These are phyloP conservation scores for Tetraselmis chui DNA, from an alignment of 139 green algal genomes.

Conservation along the genomic window DNA sequence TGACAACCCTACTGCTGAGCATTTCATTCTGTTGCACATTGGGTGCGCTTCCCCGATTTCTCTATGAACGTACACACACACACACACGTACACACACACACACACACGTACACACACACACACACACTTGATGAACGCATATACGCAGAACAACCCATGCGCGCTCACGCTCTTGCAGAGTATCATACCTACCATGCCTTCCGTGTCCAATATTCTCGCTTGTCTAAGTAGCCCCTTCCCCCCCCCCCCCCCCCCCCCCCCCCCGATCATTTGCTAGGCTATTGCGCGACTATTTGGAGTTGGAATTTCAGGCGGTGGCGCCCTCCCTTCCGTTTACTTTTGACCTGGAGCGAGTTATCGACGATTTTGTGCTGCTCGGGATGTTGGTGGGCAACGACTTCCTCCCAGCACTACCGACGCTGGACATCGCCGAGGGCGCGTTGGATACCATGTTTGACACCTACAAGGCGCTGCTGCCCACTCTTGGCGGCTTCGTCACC, in stretches of 20 bases:
- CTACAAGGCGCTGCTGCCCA: conserved; percentile 79
- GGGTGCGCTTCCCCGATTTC: conserved; percentile 45
- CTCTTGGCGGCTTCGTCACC: conserved; percentile 80
- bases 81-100: too few relatives aligned
- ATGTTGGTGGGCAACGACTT: conserved; percentile 97
- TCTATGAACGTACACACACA: background rate
- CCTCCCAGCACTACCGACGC: conserved; percentile 80
- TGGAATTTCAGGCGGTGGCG: conserved; percentile 50
- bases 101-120: too few relatives aligned
- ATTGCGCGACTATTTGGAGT: conserved; percentile 81
- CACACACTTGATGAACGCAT: too few relatives aligned
- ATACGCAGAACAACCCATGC: too few relatives aligned
- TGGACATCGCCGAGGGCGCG: conserved; percentile 85
- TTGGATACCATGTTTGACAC: conserved; percentile 83
- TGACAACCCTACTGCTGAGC: conserved; percentile 78
- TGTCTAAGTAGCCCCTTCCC: too few relatives aligned
- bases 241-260: too few relatives aligned
- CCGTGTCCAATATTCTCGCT: too few relatives aligned
- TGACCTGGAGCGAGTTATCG: conserved; percentile 79
- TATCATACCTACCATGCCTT: too few relatives aligned
- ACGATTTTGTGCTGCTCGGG: conserved; percentile 93
- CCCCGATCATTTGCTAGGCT: conserved; percentile 5
- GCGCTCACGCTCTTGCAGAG: too few relatives aligned
- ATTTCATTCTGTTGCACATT: conserved; percentile 92
- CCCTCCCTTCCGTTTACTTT: conserved; percentile 37